Base-by-base conservation (phyloP, 2,329 filamentous ascomycete genomes). In the Trichoderma sp. region DNA sequence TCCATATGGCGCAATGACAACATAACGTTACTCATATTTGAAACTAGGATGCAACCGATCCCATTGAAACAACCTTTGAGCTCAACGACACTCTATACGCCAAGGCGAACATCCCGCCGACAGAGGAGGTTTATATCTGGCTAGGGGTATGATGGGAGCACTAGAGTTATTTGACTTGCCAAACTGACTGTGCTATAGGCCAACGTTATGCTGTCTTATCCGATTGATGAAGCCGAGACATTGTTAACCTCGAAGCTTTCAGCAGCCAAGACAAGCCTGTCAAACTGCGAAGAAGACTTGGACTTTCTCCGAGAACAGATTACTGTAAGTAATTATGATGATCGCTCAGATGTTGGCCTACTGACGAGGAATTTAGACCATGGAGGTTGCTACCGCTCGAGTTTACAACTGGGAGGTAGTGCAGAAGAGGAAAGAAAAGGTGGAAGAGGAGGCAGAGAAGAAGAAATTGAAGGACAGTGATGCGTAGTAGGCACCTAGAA, bases 381-480 rank as follows among this genome's bases (percentile, higher is more conserved):
- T 99, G 84, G 96, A 99, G 81, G 96, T 99, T 39, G 96, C 96
- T 4, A 94, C 95, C 51, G 96, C 96, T 26, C 87, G 96, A 72
- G 94, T 99, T n/a, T 98, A 99, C 81, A 99, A 99, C 81, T 98
- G 96, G 95, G 96, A 99, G 76, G 94, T 99, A 5, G 93, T 95
- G 54, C 92, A 97, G 83, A 93, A 96, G 81, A 86, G 96, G 74
- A 97, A 97, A 84, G 94, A 97, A 70, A 96, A 94, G 79, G 84
- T 82, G 4, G 89, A 91, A 49, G 87, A 89, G 71, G 89, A 83
- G 63, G 80, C 81, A 69, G 78, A 77, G 54, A 77, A 79, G 59
- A 77, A 80, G 69, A 80, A 80, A 59, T 76, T 76, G 55, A 81
- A 82, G 71, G 81, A 80, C 39, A 76, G 77, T 37, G 77, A 78